phyloP scores from a whole-genome alignment of 768 basidiomycete species.

The Daedaleopsis nitida region DNA sequence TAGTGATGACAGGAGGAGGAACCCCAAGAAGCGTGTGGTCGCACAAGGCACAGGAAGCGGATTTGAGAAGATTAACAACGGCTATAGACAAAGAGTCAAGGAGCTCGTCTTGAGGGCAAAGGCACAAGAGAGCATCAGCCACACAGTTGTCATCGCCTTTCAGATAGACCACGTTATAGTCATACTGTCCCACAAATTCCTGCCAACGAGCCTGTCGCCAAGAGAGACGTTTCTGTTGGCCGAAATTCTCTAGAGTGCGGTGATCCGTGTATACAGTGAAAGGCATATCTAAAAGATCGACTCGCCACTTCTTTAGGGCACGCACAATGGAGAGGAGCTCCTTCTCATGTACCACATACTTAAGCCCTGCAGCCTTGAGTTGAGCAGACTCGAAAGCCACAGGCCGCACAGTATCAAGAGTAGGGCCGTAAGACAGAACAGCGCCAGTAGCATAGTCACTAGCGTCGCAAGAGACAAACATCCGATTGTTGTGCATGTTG shows the following conservation, averaged over 20 bases:
- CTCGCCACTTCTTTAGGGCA: slow-evolving; percentile 29
- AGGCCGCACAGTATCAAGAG: slow-evolving; percentile 35
- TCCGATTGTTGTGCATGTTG: slow-evolving; percentile 30
- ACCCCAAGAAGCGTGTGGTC: too few relatives aligned
- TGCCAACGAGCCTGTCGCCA: slow-evolving; percentile 35
- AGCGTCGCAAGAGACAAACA: slow-evolving; percentile 39
- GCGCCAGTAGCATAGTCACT: slow-evolving; percentile 33
- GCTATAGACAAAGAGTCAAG: too few relatives aligned
- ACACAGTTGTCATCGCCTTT: slow-evolving; percentile 34
- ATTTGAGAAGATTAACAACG: too few relatives aligned
- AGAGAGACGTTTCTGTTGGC: slow-evolving; percentile 35
- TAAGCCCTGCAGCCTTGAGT: slow-evolving; percentile 33
- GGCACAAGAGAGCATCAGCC: slow-evolving; percentile 41
- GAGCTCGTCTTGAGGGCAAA: too few relatives aligned
- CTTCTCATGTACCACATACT: slow-evolving; percentile 37
- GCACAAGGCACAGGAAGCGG: too few relatives aligned
- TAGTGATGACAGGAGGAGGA: too few relatives aligned
- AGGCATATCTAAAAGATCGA: slow-evolving; percentile 23
- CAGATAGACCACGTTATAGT: slow-evolving; percentile 39
- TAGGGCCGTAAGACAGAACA: slow-evolving; percentile 33
- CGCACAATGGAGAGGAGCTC: slow-evolving; percentile 39
- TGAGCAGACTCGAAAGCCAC: slow-evolving; percentile 32
- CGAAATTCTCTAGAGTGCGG: slow-evolving; percentile 37
- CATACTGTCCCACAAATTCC: slow-evolving; percentile 40
- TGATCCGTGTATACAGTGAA: slow-evolving; percentile 41